phyloP scores from a whole-genome alignment of 345 rosid genomes.

The Syzygium grande region DNA sequence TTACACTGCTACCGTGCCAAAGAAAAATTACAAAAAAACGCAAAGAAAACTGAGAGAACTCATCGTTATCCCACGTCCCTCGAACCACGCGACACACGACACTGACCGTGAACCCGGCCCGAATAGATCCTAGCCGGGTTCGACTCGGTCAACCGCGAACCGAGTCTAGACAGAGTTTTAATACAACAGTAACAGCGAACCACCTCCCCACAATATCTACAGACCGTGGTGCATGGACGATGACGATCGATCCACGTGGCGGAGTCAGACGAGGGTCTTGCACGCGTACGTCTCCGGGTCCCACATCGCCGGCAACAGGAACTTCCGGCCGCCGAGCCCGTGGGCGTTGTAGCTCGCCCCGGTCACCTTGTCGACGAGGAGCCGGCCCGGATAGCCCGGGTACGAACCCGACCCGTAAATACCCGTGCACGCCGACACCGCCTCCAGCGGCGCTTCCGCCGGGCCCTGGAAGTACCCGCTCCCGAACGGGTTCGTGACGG shows the following conservation, averaged over 20 bases:
- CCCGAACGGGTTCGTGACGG: conserved; percentile 71
- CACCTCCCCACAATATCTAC: background rate
- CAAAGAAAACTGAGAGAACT: background rate
- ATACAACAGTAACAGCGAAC: background rate
- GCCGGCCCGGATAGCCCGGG: conserved; percentile 71
- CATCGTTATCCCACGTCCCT: background rate
- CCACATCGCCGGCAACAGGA: conserved; percentile 85
- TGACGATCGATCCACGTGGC: conserved; percentile 8
- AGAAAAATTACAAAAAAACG: background rate
- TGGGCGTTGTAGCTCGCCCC: conserved; percentile 80
- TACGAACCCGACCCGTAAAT: conserved; percentile 76
- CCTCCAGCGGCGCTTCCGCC: conserved; percentile 58
- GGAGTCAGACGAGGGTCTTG: conserved; percentile 27
- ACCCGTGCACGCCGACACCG: conserved; percentile 73
- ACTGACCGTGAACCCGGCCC: background rate
- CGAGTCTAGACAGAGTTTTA: background rate
- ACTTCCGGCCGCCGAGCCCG: conserved; percentile 65
- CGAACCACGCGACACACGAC: background rate
- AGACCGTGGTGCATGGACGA: background rate
- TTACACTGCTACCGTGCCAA: background rate
- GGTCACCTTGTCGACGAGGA: conserved; percentile 47
- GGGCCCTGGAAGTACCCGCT: conserved; percentile 74
- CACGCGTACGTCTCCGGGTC: conserved; percentile 67
- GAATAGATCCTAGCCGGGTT: background rate
- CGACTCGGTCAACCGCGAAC: background rate